phyloP scores from a whole-genome alignment of 129 eudicot genomes.

The Chrysanthemum seticuspe region DNA sequence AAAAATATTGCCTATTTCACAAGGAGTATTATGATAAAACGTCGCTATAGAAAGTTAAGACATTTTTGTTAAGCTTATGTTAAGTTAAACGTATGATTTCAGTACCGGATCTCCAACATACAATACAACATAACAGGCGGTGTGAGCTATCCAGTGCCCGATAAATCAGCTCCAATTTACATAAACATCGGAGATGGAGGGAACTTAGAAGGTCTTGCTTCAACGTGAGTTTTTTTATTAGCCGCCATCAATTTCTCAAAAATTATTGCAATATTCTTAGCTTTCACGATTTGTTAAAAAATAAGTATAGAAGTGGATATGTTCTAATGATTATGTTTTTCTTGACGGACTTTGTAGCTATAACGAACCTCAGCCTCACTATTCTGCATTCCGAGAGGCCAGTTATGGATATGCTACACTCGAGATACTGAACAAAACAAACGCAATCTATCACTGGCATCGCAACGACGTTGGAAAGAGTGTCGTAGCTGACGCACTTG shows the following conservation, averaged over 20 bases:
- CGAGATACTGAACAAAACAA: constrained; percentile 75
- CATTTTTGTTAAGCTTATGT: no score
- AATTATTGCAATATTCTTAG: not conserved
- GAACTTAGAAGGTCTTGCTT: constrained; percentile 79
- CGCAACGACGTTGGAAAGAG: constrained; percentile 84
- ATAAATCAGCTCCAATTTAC: constrained; percentile 74
- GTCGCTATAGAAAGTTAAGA: no score
- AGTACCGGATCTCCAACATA: constrained; percentile 69
- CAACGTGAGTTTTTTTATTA: constrained; percentile 33
- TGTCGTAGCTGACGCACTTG: constrained; percentile 52
- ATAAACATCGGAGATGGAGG: constrained; percentile 90
- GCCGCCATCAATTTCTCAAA: not conserved
- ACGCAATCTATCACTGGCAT: constrained; percentile 77
- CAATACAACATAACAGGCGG: constrained; percentile 43
- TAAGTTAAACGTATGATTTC: constrained; percentile 14
- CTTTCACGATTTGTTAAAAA: no score
- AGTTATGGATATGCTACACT: constrained; percentile 82
- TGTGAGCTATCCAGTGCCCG: constrained; percentile 44
- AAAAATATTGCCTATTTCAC: no score
- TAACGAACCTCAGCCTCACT: constrained; percentile 77
- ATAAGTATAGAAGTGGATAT: not conserved
- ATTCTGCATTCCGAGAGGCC: constrained; percentile 83
- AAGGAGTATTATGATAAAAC: no score
- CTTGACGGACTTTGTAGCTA: constrained; percentile 35
- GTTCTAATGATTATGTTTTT: not conserved